phyloP scores from a whole-genome alignment of 805 yeast species.

The Sugiyamaella americana region DNA sequence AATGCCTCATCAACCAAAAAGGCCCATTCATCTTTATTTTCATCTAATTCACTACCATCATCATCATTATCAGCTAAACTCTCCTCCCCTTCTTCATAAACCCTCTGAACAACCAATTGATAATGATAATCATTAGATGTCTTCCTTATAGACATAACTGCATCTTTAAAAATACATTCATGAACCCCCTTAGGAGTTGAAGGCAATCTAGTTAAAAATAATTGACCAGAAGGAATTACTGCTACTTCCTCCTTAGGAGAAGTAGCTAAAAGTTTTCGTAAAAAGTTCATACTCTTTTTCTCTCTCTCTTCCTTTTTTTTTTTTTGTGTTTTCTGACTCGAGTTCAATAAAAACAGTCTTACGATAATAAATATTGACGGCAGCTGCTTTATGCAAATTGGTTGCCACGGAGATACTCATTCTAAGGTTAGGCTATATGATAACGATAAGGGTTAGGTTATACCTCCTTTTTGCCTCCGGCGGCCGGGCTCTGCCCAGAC shows the following conservation, averaged over 20 bases:
- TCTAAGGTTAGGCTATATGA: too few relatives aligned
- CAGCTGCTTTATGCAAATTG: neutral
- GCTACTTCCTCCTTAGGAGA: conserved; percentile 47
- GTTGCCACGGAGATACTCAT: neutral
- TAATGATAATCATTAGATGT: conserved; percentile 61
- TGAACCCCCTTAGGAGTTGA: conserved; percentile 80
- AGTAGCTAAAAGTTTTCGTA: conserved; percentile 20
- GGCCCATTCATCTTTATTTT: conserved; percentile 58
- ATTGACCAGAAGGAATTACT: conserved; percentile 71
- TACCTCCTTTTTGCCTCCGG: too few relatives aligned
- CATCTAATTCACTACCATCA: conserved; percentile 40
- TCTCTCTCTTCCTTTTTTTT: neutral
- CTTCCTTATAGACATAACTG: conserved; percentile 63
- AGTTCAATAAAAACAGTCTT: neutral
- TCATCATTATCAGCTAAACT: conserved; percentile 44
- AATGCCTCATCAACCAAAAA: conserved; percentile 61
- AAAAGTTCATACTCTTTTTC: conserved; percentile 26
- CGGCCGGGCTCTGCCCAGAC: too few relatives aligned
- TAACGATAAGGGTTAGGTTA: too few relatives aligned
- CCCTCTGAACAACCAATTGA: conserved; percentile 64
- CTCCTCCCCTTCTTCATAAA: conserved; percentile 62
- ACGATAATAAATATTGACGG: neutral
- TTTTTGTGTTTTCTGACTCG: neutral
- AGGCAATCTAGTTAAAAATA: conserved; percentile 66
- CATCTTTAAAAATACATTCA: conserved; percentile 68